These are phyloP conservation scores for Glycine latifolia DNA, from an alignment of 306 rosid species.

Conservation along the genomic window DNA sequence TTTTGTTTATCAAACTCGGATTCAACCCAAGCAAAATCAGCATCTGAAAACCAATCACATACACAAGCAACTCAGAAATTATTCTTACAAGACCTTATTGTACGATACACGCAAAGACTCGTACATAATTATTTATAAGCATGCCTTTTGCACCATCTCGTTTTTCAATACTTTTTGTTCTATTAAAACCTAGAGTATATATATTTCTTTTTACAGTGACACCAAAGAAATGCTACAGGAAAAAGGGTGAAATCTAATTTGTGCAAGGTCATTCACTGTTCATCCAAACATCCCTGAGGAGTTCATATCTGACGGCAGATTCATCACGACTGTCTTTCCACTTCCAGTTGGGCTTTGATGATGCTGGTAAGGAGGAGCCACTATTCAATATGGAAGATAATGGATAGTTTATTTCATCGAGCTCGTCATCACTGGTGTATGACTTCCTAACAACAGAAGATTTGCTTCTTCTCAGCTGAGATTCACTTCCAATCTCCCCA, in stretches of 20 bases:
- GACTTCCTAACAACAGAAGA: conserved; percentile 86
- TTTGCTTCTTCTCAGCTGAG: conserved; percentile 78
- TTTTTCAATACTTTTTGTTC: conserved; percentile 23
- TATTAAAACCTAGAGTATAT: conserved; percentile 12
- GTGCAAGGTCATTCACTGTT: conserved; percentile 59
- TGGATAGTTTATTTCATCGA: conserved; percentile 86
- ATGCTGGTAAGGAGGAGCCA: conserved; percentile 51
- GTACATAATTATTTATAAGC: conserved; percentile 40
- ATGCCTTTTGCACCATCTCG: conserved; percentile 3
- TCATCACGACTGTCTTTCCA: conserved; percentile 54
- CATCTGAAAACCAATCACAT: not conserved
- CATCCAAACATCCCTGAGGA: conserved; percentile 87
- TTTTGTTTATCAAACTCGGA: not conserved
- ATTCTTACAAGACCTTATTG: not conserved
- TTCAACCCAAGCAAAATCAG: conserved; percentile 10
- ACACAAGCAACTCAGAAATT: not conserved
- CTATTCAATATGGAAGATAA: conserved; percentile 63
- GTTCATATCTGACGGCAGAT: conserved; percentile 77
- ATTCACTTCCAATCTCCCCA: conserved; percentile 66
- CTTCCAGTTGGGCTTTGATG: conserved; percentile 56
- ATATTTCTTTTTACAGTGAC: conserved; percentile 28
- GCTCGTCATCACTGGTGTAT: conserved; percentile 93
- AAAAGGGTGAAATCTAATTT: not conserved
- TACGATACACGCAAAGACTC: conserved; percentile 8
- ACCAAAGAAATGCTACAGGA: not conserved